These are phyloP conservation scores for Protea cynaroides DNA, from an alignment of 164 flowering plant genomes.

Conservation along the genomic window DNA sequence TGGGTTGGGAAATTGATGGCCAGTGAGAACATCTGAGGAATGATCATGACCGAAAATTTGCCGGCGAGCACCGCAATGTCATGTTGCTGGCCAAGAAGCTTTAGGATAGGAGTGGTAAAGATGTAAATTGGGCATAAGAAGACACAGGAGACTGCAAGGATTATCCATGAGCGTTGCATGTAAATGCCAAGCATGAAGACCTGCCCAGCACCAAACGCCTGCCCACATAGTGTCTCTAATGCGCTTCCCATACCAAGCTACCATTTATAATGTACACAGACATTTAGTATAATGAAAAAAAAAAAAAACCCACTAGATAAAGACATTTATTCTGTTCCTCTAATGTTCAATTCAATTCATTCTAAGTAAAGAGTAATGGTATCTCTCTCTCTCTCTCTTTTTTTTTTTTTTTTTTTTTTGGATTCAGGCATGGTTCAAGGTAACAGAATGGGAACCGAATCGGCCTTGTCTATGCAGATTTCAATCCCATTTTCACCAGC, in stretches of 20 bases:
- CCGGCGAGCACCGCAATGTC: constrained; percentile 68
- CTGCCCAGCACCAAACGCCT: constrained; percentile 87
- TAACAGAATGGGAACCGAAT: too few relatives aligned
- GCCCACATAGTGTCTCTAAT: constrained; percentile 85
- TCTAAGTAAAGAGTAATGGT: too few relatives aligned
- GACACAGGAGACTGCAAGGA: constrained; percentile 42
- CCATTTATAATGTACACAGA: not conserved
- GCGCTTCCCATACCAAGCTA: constrained; percentile 97
- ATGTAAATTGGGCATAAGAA: constrained; percentile 51
- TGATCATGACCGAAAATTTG: constrained; percentile 45
- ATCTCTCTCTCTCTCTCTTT: too few relatives aligned
- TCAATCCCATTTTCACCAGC: too few relatives aligned
- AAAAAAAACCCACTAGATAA: not conserved
- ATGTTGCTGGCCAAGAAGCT: constrained; percentile 56
- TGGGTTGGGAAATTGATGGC: constrained; percentile 78
- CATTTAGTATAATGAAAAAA: not conserved
- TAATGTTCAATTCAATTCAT: too few relatives aligned
- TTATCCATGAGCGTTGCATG: constrained; percentile 85
- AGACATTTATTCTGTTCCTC: too few relatives aligned
- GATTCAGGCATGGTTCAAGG: too few relatives aligned
- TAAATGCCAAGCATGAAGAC: constrained; percentile 69
- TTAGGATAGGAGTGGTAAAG: constrained; percentile 53
- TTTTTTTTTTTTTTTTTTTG: too few relatives aligned
- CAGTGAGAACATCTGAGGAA: constrained; percentile 81
- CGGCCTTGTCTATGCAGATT: too few relatives aligned